These are phyloP conservation scores for Cubamyces lactineus DNA, from an alignment of 768 basidiomycete genomes.

Conservation along the genomic window DNA sequence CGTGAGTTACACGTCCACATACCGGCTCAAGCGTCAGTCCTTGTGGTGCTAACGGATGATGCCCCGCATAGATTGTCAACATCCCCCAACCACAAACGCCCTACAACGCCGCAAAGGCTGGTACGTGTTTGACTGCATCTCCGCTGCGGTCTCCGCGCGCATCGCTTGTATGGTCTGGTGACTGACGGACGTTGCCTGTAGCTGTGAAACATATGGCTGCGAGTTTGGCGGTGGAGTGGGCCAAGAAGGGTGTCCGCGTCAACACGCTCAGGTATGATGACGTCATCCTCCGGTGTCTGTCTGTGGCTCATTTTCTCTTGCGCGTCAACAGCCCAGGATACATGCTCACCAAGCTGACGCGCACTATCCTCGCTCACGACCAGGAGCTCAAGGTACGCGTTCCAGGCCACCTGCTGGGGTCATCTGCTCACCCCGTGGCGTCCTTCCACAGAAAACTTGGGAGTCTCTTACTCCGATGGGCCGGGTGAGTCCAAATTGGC, in stretches of 20 bases:
- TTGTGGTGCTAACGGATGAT: slow-evolving; percentile 24
- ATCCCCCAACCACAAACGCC: slow-evolving; percentile 93
- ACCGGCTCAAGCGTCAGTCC: neutral
- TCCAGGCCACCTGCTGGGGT: neutral
- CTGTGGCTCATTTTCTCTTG: slow-evolving; percentile 15
- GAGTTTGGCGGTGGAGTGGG: slow-evolving; percentile 95
- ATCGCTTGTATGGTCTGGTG: slow-evolving; percentile 2
- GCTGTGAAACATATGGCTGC: slow-evolving; percentile 95
- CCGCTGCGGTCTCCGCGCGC: slow-evolving; percentile 11
- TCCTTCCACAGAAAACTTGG: slow-evolving; percentile 72
- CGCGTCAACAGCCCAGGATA: slow-evolving; percentile 77
- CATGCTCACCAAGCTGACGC: slow-evolving; percentile 90
- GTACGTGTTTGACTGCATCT: slow-evolving; percentile 40
- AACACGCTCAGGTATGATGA: slow-evolving; percentile 70
- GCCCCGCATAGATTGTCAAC: slow-evolving; percentile 69
- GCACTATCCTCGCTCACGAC: slow-evolving; percentile 76
- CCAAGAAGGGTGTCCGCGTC: slow-evolving; percentile 83
- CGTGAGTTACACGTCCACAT: slow-evolving; percentile 46
- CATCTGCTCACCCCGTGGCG: slow-evolving; percentile 22
- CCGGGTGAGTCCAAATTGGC: slow-evolving; percentile 52
- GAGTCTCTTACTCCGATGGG: slow-evolving; percentile 86
- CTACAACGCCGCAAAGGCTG: slow-evolving; percentile 95
- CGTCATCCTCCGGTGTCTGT: slow-evolving; percentile 5
- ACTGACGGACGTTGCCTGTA: slow-evolving; percentile 30
- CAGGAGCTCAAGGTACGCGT: slow-evolving; percentile 68